These are phyloP conservation scores for Panicum miliaceum DNA, from an alignment of 176 grass and related monocot genomes.

Conservation along the genomic window DNA sequence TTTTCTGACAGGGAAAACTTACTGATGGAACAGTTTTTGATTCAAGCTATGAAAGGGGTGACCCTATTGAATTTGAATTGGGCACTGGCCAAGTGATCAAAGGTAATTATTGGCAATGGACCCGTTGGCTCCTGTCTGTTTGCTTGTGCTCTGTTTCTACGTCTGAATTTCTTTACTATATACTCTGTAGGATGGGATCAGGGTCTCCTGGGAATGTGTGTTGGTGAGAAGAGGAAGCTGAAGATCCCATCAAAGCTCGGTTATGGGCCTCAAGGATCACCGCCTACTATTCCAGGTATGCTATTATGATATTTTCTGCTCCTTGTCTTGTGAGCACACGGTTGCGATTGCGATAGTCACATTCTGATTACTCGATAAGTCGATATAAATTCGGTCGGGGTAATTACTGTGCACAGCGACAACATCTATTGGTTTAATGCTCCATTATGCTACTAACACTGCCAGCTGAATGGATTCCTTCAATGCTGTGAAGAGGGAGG, in stretches of 20 bases:
- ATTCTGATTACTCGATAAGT: background rate
- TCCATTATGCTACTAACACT: background rate
- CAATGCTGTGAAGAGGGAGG: too few relatives aligned
- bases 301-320: background rate
- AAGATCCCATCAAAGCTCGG: slow-evolving; percentile 98
- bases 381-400: background rate
- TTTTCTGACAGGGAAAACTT: slow-evolving; percentile 76
- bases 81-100: slow-evolving; percentile 98
- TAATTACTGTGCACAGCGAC: background rate
- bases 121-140: background rate
- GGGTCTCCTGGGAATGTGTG: slow-evolving; percentile 93
- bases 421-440: background rate
- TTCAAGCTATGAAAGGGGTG: slow-evolving; percentile 95
- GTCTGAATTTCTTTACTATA: slow-evolving; percentile 25
- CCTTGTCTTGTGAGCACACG: too few relatives aligned
- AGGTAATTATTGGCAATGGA: slow-evolving; percentile 40
- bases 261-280: slow-evolving; percentile 87
- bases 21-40: slow-evolving; percentile 96
- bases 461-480: background rate
- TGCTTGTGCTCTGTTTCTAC: background rate
- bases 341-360: too few relatives aligned
- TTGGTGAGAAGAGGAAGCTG: slow-evolving; percentile 92
- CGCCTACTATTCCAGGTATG: slow-evolving; percentile 84
- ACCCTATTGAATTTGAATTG: slow-evolving; percentile 97
- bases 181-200: slow-evolving; percentile 85